Conservation (phyloP, 2,329 filamentous ascomycete genomes). For the Fusarium abutilonis region DNA sequence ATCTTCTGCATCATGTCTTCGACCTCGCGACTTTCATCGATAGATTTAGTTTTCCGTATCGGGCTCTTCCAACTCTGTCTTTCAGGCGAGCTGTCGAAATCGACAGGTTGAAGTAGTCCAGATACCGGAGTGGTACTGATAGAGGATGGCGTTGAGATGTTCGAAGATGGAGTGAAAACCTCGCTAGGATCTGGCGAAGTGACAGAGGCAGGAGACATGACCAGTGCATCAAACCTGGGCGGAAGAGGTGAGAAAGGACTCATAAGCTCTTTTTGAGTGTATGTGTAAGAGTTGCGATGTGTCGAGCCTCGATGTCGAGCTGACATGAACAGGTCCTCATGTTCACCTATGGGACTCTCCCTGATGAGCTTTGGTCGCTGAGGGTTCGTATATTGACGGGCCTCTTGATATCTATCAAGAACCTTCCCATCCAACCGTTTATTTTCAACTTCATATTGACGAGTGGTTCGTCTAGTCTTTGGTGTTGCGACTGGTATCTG, state of each 20-base stretch:
- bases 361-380: constrained; percentile 8
- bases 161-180: constrained; percentile 13
- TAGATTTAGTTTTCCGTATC: background rate
- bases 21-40: background rate
- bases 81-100: background rate
- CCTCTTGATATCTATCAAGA: background rate
- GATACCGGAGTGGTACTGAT: background rate
- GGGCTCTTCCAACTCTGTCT: constrained; percentile 7
- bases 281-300: background rate
- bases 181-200: constrained; percentile 16
- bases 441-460: background rate
- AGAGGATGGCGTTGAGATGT: constrained; percentile 15
- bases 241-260: background rate
- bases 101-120: background rate
- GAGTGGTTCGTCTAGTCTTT: background rate
- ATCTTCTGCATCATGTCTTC: background rate
- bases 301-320: background rate
- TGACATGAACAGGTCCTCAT: constrained; percentile 4
- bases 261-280: background rate
- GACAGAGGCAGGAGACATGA: constrained; percentile 11
- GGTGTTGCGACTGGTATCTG: background rate
- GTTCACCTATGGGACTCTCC: background rate
- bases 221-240: background rate
- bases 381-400: background rate
- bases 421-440: background rate